These are phyloP conservation scores for Alternaria sp. DNA, from an alignment of 2,329 filamentous ascomycete genomes.

Conservation along the genomic window DNA sequence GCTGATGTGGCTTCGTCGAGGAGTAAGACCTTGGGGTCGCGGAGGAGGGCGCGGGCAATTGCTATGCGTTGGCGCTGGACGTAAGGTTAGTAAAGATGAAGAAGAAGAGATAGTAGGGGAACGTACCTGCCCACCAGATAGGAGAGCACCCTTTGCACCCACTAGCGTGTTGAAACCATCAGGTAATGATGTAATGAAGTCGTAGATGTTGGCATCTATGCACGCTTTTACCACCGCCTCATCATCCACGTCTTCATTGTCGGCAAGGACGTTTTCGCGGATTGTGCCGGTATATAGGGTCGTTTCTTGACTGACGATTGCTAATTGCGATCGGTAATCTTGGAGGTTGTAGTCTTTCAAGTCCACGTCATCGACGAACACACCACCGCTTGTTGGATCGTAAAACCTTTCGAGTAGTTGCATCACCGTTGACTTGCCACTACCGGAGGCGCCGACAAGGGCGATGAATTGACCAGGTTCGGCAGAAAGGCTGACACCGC, in stretches of 20 bases:
- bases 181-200: conserved; percentile 49
- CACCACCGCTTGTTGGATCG: conserved; percentile 79
- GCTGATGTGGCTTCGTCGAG: conserved; percentile 53
- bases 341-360: conserved; percentile 80
- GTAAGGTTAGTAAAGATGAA: background rate
- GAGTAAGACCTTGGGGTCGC: conserved; percentile 83
- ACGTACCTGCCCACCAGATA: conserved; percentile 68
- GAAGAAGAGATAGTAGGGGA: background rate
- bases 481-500: conserved; percentile 78
- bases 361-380: conserved; percentile 84
- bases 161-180: conserved; percentile 87
- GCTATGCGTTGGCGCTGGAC: conserved; percentile 89
- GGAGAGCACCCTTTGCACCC: conserved; percentile 76
- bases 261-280: conserved; percentile 78
- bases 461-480: conserved; percentile 85
- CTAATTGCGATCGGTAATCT: conserved; percentile 83
- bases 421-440: conserved; percentile 94
- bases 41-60: conserved; percentile 90
- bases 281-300: conserved; percentile 95
- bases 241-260: conserved; percentile 73
- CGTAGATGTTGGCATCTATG: conserved; percentile 65
- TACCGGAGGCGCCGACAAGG: conserved; percentile 91
- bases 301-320: conserved; percentile 95
- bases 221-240: conserved; percentile 79
- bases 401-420: conserved; percentile 94